Percentiles rank a stretch among this genome's conserved stretches.
Conservation (phyloP, 768 basidiomycete genomes). For the Pholiota molesta region DNA sequence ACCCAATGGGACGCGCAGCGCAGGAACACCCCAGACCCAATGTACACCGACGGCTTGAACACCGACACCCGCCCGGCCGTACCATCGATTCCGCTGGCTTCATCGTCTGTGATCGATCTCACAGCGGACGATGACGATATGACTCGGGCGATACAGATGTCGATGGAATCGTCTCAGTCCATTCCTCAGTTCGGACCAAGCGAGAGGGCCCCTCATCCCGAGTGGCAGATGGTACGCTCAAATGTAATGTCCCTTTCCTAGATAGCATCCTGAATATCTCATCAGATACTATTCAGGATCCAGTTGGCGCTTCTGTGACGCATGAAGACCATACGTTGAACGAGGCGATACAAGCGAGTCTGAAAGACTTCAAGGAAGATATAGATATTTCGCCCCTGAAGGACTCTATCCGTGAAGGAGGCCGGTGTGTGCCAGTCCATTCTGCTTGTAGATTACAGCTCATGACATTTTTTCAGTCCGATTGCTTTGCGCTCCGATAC, state of each 20-base stretch:
- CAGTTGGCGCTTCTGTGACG: conserved; percentile 40
- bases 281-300: conserved; percentile 16
- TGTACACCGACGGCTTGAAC: conserved; percentile 23
- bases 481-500: conserved; percentile 65
- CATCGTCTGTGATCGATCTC: conserved; percentile 57
- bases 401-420: conserved; percentile 55
- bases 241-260: conserved; percentile 46
- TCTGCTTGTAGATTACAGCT: neutral
- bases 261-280: conserved; percentile 11
- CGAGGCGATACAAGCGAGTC: conserved; percentile 73
- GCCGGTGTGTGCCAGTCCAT: conserved; percentile 45
- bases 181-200: conserved; percentile 58
- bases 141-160: conserved; percentile 54
- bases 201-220: conserved; percentile 61
- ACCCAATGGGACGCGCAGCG: conserved; percentile 23
- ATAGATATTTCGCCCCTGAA: conserved; percentile 55
- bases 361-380: conserved; percentile 58
- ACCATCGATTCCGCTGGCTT: conserved; percentile 24
- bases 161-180: conserved; percentile 42
- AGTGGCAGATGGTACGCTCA: conserved; percentile 72
- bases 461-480: conserved; percentile 47
- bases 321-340: conserved; percentile 66
- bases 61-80: conserved; percentile 25
- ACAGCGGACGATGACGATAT: conserved; percentile 57
- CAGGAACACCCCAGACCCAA: conserved; percentile 31